Percentiles rank a stretch among this genome's conserved stretches.
phyloP scores from a whole-genome alignment of 352 stramenopile species.

The Pythium biforme region DNA sequence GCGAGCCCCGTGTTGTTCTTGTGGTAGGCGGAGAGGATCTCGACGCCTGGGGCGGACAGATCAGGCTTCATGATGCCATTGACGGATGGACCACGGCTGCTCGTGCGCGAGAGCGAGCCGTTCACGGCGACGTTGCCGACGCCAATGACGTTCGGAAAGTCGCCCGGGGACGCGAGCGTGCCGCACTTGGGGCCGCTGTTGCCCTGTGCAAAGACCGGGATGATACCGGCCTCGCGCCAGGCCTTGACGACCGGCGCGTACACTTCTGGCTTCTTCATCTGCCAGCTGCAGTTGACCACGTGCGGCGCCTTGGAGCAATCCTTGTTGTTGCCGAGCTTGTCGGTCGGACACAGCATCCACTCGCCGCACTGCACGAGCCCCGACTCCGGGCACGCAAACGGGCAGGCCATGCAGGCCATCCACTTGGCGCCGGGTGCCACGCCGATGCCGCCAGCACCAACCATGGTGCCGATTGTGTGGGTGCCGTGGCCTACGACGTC shows the following conservation, averaged over 20 bases:
- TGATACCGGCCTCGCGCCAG: constrained; percentile 29
- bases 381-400: constrained; percentile 9
- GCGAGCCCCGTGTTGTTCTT: constrained; percentile 3
- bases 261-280: constrained; percentile 8
- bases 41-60: constrained; percentile 23
- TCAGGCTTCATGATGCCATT: constrained; percentile 27
- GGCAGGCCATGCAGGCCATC: constrained; percentile 17
- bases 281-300: constrained; percentile 17
- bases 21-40: constrained; percentile 19
- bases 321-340: constrained; percentile 12
- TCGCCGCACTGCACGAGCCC: constrained; percentile 13
- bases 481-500: constrained; percentile 12
- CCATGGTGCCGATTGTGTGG: constrained; percentile 10
- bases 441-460: neutral
- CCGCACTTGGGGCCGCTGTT: constrained; percentile 29
- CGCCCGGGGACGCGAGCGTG: constrained; percentile 24
- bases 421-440: constrained; percentile 14
- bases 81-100: constrained; percentile 18
- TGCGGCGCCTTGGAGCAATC: constrained; percentile 19
- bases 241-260: constrained; percentile 18
- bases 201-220: constrained; percentile 31
- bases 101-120: constrained; percentile 19
- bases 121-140: constrained; percentile 26
- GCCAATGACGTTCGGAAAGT: constrained; percentile 29
- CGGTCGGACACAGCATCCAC: constrained; percentile 15